Evolutionary conservation across 1,284 basidiomycete species (phyloP).

Genomic region (Trichosporon sp.): DNA sequence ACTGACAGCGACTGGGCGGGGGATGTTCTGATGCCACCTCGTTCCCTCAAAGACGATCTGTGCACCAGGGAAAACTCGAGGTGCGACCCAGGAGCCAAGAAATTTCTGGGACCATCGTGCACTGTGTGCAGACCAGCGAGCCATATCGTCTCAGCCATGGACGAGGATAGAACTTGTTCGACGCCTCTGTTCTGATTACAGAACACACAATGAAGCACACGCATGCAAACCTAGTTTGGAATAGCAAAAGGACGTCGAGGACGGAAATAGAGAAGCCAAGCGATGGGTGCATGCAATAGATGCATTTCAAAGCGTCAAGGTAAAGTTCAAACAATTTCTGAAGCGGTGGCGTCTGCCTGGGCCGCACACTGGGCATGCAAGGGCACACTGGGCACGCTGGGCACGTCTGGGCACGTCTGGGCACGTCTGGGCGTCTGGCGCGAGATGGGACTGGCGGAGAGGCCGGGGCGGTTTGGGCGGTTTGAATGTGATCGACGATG

Average conservation of each 20-base stretch:
- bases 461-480: neutral
- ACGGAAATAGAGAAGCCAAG: too few relatives aligned
- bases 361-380: too few relatives aligned
- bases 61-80: neutral
- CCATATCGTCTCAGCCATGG: neutral
- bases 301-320: too few relatives aligned
- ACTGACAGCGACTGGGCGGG: too few relatives aligned
- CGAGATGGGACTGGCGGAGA: too few relatives aligned
- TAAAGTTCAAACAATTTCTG: neutral
- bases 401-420: too few relatives aligned
- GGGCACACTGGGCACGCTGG: too few relatives aligned
- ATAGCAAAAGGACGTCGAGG: too few relatives aligned
- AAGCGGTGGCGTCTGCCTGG: neutral
- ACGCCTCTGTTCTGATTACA: neutral
- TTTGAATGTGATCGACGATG: constrained; percentile 17
- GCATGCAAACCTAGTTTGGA: neutral
- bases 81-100: neutral
- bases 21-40: neutral
- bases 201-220: neutral
- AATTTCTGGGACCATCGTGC: neutral
- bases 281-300: too few relatives aligned
- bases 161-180: neutral
- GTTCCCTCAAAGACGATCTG: neutral
- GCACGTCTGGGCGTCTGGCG: too few relatives aligned
- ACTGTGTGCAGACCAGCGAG: too few relatives aligned